Evolutionary conservation across 352 stramenopile species (phyloP).

Genomic region (Pythium pyrilobum): DNA sequence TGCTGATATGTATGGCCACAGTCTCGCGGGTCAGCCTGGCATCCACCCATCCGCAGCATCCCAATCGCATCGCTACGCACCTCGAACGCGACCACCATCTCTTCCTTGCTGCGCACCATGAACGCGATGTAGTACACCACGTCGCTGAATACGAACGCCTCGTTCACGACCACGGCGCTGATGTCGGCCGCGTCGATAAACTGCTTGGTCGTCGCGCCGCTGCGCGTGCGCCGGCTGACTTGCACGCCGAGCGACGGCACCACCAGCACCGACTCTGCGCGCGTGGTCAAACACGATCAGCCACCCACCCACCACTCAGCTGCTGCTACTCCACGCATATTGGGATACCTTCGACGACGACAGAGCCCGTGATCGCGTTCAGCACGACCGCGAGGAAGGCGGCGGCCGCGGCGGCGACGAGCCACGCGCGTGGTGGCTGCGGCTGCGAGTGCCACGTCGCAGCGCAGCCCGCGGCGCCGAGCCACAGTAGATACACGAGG

Average conservation of each 20-base stretch:
- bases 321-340: not conserved
- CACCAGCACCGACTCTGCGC: slow-evolving; percentile 67
- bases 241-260: slow-evolving; percentile 72
- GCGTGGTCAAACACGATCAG: not conserved
- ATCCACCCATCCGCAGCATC: not conserved
- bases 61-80: slow-evolving; percentile 20
- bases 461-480: slow-evolving; percentile 2
- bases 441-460: slow-evolving; percentile 13
- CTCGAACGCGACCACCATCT: slow-evolving; percentile 79
- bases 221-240: slow-evolving; percentile 51
- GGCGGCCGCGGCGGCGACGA: not conserved
- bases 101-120: slow-evolving; percentile 53
- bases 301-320: not conserved
- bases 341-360: slow-evolving; percentile 24
- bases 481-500: slow-evolving; percentile 3
- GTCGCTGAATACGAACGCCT: slow-evolving; percentile 72
- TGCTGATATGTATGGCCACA: too few relatives aligned
- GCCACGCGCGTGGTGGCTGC: not conserved
- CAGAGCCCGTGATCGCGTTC: slow-evolving; percentile 11
- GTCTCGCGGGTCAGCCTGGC: too few relatives aligned
- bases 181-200: slow-evolving; percentile 48
- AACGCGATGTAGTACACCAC: slow-evolving; percentile 83
- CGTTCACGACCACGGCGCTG: slow-evolving; percentile 71
- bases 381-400: not conserved
- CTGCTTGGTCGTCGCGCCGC: slow-evolving; percentile 28